Percentiles rank a stretch among this genome's conserved stretches.
These are phyloP conservation scores for Debaryomyces fabryi DNA, from an alignment of 1,139 yeast genomes.

Conservation along the genomic window DNA sequence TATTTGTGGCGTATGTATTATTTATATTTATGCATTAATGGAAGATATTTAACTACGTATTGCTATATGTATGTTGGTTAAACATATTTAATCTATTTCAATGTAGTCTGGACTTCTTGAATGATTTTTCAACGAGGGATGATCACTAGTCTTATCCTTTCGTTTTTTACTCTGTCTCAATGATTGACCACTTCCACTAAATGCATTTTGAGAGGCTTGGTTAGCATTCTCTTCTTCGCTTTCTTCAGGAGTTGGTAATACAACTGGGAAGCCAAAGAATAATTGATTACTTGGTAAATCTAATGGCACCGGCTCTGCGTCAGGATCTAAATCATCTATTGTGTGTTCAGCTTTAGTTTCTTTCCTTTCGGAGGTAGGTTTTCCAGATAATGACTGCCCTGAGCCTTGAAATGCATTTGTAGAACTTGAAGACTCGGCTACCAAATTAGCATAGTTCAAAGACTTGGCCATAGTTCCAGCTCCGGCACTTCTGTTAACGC, in stretches of 20 bases:
- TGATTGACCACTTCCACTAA: constrained; percentile 68
- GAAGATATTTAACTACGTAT: neutral
- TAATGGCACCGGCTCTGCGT: constrained; percentile 72
- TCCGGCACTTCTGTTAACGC: constrained; percentile 46
- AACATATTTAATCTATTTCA: constrained; percentile 63
- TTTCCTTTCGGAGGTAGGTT: constrained; percentile 31
- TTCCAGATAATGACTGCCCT: constrained; percentile 78
- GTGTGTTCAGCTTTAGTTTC: constrained; percentile 20
- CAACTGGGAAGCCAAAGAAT: constrained; percentile 90
- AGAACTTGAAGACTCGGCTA: constrained; percentile 39
- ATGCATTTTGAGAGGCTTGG: constrained; percentile 30
- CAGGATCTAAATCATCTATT: constrained; percentile 47
- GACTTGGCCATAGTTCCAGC: constrained; percentile 81
- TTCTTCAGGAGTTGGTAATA: constrained; percentile 62
- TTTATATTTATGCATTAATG: constrained; percentile 1
- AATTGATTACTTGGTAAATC: constrained; percentile 80
- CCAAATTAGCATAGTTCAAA: constrained; percentile 66
- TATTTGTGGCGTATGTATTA: constrained; percentile 5
- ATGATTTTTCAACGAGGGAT: constrained; percentile 50
- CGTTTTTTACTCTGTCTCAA: constrained; percentile 76
- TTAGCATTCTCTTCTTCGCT: constrained; percentile 32
- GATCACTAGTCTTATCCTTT: constrained; percentile 53
- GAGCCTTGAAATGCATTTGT: constrained; percentile 53
- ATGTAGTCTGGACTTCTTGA: constrained; percentile 73
- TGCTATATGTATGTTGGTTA: neutral